Percentiles rank a stretch among this genome's conserved stretches.
Evolutionary conservation across 371 early-diverging fungal genomes (phyloP).

Genomic region (Mortierella sp.): DNA sequence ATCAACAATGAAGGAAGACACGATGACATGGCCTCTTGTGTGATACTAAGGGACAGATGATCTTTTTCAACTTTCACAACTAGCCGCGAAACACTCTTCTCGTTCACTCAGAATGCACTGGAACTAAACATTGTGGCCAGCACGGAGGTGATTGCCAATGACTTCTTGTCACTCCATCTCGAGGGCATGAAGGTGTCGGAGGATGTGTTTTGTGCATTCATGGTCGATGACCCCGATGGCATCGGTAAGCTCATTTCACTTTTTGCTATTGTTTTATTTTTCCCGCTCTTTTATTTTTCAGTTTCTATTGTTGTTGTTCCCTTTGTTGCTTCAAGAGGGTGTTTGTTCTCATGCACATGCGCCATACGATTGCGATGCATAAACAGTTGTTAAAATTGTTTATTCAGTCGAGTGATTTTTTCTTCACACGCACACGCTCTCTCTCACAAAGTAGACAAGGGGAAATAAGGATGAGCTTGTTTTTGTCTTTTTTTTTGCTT

Average conservation of each 20-base stretch:
- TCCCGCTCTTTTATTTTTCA: conserved; percentile 3
- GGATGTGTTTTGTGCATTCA: conserved; percentile 77
- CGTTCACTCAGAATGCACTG: conserved; percentile 81
- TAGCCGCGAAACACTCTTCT: conserved; percentile 77
- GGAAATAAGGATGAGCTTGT: not conserved
- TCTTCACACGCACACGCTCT: too few relatives aligned
- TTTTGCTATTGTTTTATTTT: conserved; percentile 6
- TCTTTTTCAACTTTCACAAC: not conserved
- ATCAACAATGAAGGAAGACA: not conserved
- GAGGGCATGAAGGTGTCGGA: conserved; percentile 62
- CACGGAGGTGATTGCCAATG: conserved; percentile 66
- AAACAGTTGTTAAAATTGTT: not conserved
- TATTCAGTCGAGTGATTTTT: not conserved
- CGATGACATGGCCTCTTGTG: too few relatives aligned
- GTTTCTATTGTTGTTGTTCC: not conserved
- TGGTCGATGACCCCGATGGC: conserved; percentile 80
- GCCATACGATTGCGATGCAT: not conserved
- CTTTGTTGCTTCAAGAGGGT: too few relatives aligned
- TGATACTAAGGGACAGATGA: not conserved
- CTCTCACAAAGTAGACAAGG: too few relatives aligned
- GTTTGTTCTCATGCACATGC: not conserved
- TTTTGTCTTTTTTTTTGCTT: not conserved
- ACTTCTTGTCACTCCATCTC: conserved; percentile 63
- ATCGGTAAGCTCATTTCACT: conserved; percentile 63
- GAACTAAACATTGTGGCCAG: conserved; percentile 82